Evolutionary conservation across 371 early-diverging fungal genomes (phyloP), one percentile per base, ranked within the genome.

Genomic region (Lichtheimia ornata): DNA sequence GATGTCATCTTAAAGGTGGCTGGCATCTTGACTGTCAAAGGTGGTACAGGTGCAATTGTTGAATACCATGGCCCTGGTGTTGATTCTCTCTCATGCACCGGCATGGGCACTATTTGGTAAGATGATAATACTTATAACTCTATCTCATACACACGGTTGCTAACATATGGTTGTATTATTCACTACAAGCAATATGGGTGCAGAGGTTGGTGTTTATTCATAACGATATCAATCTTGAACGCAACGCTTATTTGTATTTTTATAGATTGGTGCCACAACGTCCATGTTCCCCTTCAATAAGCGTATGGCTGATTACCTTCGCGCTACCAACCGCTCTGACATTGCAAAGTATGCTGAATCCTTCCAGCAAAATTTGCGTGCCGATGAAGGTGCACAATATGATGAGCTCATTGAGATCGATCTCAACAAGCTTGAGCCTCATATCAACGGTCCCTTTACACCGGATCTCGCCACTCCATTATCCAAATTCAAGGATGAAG

Each of bases 11-110:
- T 95, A 53, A 91, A 95, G 78, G 90, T 96, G 22, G 96, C 96
- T n/a, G 96, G 95, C 65, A 91, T 92, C 73, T 87, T 97, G 63
- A 92, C 94, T 55, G 97, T 91, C 65, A 86, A 93, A 74, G 98
- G 98, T 59, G 97, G 95, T 53, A 98, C 97, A n/a, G 95, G 95
- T 61, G 88, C 86, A 52, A 93, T 98, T 50, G 84, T 98, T 53
- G 98, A 98, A 82, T 98, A 98, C 83, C 94, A 94, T 81, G 98
- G 98, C 24, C 88, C 90, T n/a, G 98, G 98, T 72, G 91, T 93
- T 20, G 89, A 94, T 50, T 84, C 91, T 44, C 79, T 98, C 59
- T 93, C 93, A 42, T 95, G 96, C 81, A 97, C 97, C 30, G 98
- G 97, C 58, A 97, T 97, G 98, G 98, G 92, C 20, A 98, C 98